These are phyloP conservation scores for Cytospora leucostoma DNA, from an alignment of 2,329 filamentous ascomycete genomes.

Conservation along the genomic window DNA sequence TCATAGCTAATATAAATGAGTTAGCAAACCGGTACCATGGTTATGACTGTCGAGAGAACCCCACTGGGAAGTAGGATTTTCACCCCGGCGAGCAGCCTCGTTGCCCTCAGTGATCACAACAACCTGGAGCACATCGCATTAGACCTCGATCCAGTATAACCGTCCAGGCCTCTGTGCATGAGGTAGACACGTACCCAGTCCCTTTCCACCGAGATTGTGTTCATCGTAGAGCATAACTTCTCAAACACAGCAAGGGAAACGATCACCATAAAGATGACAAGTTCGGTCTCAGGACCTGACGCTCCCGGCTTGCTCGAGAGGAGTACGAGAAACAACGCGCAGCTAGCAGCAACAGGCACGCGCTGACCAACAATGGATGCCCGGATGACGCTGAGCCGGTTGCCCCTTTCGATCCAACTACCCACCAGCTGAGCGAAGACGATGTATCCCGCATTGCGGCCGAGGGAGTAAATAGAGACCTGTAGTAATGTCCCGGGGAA, in stretches of 20 bases:
- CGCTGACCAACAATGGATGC: slow-evolving; percentile 51
- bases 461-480: slow-evolving; percentile 68
- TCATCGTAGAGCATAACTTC: slow-evolving; percentile 63
- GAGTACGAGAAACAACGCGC: slow-evolving; percentile 47
- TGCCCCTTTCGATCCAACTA: slow-evolving; percentile 55
- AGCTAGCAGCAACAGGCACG: slow-evolving; percentile 49
- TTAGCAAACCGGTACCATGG: neutral
- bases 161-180: too few species aligned
- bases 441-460: slow-evolving; percentile 59
- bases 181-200: slow-evolving; percentile 58
- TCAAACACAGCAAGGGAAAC: slow-evolving; percentile 65
- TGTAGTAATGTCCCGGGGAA: slow-evolving; percentile 63
- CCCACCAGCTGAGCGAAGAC: slow-evolving; percentile 62
- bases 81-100: slow-evolving; percentile 34
- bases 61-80: neutral
- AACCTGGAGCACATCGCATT: slow-evolving; percentile 37
- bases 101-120: slow-evolving; percentile 50
- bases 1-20: slow-evolving; percentile 42
- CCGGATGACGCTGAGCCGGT: slow-evolving; percentile 53
- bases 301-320: slow-evolving; percentile 23
- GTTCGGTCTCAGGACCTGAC: slow-evolving; percentile 36
- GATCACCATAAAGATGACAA: slow-evolving; percentile 39
- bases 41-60: too few species aligned
- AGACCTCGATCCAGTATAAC: neutral
- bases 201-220: slow-evolving; percentile 68